Percentiles rank a stretch among this genome's conserved stretches.
Evolutionary conservation across 2,329 filamentous ascomycete genomes (phyloP).

Genomic region (Nigrograna mackinnonii): DNA sequence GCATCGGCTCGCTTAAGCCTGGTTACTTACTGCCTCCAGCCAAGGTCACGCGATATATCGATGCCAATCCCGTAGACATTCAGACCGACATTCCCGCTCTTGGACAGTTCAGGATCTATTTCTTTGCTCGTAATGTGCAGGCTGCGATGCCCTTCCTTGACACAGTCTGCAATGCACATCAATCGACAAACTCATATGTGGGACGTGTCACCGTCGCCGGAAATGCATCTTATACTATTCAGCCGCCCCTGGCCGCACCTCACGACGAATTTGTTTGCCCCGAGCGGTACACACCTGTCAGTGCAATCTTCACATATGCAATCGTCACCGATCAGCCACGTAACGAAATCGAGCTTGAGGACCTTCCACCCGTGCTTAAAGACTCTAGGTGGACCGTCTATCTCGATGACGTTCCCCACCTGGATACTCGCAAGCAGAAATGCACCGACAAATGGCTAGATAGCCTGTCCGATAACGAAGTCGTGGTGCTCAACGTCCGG

Average conservation of each 20-base stretch:
- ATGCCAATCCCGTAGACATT: conserved; percentile 77
- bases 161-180: conserved; percentile 60
- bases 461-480: conserved; percentile 58
- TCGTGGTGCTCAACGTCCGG: conserved; percentile 69
- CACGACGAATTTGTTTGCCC: conserved; percentile 70
- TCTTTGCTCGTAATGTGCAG: conserved; percentile 68
- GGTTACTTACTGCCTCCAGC: conserved; percentile 63
- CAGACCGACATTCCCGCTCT: conserved; percentile 79
- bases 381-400: conserved; percentile 74
- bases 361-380: conserved; percentile 65
- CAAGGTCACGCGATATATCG: conserved; percentile 73
- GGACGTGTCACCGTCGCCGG: conserved; percentile 63
- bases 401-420: conserved; percentile 65
- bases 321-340: conserved; percentile 68
- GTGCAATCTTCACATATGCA: conserved; percentile 69
- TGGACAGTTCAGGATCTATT: conserved; percentile 76
- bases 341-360: conserved; percentile 65
- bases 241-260: conserved; percentile 60
- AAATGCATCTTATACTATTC: conserved; percentile 63
- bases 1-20: conserved; percentile 47
- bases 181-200: conserved; percentile 57
- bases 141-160: conserved; percentile 61
- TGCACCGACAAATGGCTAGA: conserved; percentile 74
- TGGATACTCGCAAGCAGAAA: conserved; percentile 52
- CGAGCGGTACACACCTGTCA: conserved; percentile 69